phyloP scores from a whole-genome alignment of 768 basidiomycete genomes.

The Serendipita sp. region DNA sequence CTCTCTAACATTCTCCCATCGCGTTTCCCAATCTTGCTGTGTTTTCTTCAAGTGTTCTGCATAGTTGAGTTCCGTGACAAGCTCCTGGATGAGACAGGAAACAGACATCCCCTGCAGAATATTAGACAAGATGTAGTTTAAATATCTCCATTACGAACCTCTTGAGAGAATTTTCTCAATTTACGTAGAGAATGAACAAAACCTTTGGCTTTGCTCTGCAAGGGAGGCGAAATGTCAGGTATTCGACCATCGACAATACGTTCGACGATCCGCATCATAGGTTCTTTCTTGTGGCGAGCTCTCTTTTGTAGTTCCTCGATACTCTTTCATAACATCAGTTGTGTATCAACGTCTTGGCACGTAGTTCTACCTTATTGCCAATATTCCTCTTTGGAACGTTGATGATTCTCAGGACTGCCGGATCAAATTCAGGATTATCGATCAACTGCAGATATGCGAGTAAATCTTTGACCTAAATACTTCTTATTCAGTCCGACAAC shows the following conservation, averaged over 20 bases:
- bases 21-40: conserved; percentile 54
- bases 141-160: background rate
- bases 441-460: conserved; percentile 69
- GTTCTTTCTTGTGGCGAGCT: conserved; percentile 35
- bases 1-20: conserved; percentile 81
- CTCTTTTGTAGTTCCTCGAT: conserved; percentile 38
- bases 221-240: conserved; percentile 48
- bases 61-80: conserved; percentile 46
- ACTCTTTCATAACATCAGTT: conserved; percentile 27
- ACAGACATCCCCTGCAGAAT: conserved; percentile 38
- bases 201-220: conserved; percentile 42
- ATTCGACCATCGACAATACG: conserved; percentile 43
- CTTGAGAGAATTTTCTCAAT: conserved; percentile 24
- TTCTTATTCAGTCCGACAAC: background rate
- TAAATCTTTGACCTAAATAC: conserved; percentile 54
- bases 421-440: conserved; percentile 51
- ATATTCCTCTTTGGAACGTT: conserved; percentile 59
- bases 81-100: conserved; percentile 40
- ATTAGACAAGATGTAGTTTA: background rate
- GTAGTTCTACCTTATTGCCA: conserved; percentile 52
- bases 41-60: conserved; percentile 51
- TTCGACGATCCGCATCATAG: conserved; percentile 45
- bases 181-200: conserved; percentile 44
- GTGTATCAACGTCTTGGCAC: background rate
- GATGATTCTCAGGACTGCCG: conserved; percentile 55